These are phyloP conservation scores for Candida pini DNA, from an alignment of 805 yeast species.

Conservation along the genomic window DNA sequence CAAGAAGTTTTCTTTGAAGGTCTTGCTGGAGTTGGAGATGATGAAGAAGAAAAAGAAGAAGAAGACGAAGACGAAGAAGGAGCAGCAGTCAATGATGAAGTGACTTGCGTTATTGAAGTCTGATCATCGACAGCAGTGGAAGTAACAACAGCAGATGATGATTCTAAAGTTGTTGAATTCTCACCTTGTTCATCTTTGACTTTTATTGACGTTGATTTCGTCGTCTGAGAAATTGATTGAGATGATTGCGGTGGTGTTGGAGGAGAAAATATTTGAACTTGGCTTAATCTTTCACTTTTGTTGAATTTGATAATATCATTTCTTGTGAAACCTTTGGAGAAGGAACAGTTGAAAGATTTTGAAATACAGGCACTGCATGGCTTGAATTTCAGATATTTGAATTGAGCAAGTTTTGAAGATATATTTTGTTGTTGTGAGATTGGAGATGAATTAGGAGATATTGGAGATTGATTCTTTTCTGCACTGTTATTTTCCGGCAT, in stretches of 20 bases:
- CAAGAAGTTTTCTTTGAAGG: conserved; percentile 30
- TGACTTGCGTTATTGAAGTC: background rate
- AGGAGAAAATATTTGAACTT: background rate
- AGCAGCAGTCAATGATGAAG: background rate
- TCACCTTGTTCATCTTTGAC: background rate
- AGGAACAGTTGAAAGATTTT: conserved; percentile 42
- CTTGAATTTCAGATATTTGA: conserved; percentile 38
- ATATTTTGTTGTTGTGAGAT: conserved; percentile 13
- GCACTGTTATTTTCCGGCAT: conserved; percentile 6
- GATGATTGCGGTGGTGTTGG: background rate
- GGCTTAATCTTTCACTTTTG: conserved; percentile 23
- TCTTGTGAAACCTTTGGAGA: conserved; percentile 62
- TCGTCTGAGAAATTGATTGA: background rate
- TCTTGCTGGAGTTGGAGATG: conserved; percentile 5
- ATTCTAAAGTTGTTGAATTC: background rate
- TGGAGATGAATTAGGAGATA: conserved; percentile 8
- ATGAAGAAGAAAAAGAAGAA: conserved; percentile 1
- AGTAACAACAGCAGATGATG: conserved; percentile 2
- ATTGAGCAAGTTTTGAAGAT: conserved; percentile 18
- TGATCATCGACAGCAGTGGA: conserved; percentile 1
- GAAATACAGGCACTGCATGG: conserved; percentile 52
- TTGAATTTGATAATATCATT: conserved; percentile 45
- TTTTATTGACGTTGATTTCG: background rate
- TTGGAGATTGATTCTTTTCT: background rate
- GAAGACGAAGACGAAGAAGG: background rate